These are phyloP conservation scores for Sarcomyxa edulis DNA, from an alignment of 768 basidiomycete genomes.

Conservation along the genomic window DNA sequence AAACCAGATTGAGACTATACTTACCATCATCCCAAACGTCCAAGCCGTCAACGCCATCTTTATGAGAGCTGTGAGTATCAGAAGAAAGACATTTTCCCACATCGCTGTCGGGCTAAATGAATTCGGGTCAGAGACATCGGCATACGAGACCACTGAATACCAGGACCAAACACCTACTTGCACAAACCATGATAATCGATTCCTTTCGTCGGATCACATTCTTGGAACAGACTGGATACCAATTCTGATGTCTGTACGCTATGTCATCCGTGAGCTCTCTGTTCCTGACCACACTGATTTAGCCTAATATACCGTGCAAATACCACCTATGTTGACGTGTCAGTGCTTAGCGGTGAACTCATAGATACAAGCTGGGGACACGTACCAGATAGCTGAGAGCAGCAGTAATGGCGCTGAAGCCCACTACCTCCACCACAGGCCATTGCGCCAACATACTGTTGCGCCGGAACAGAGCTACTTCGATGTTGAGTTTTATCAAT, in stretches of 20 bases:
- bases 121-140: slow-evolving; percentile 1
- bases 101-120: slow-evolving; percentile 52
- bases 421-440: slow-evolving; percentile 63
- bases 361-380: no score
- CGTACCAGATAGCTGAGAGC: slow-evolving; percentile 63
- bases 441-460: slow-evolving; percentile 51
- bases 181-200: slow-evolving; percentile 78
- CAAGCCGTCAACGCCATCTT: slow-evolving; percentile 65
- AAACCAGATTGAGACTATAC: slow-evolving; percentile 5
- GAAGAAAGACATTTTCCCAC: slow-evolving; percentile 62
- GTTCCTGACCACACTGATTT: neutral
- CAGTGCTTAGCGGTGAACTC: no score
- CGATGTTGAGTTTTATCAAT: slow-evolving; percentile 62
- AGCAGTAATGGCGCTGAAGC: slow-evolving; percentile 60
- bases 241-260: slow-evolving; percentile 77
- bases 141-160: neutral
- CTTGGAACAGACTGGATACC: slow-evolving; percentile 78
- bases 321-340: slow-evolving; percentile 41
- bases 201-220: slow-evolving; percentile 64
- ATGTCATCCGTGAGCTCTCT: slow-evolving; percentile 3
- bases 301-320: slow-evolving; percentile 45
- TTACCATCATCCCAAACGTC: slow-evolving; percentile 78
- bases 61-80: slow-evolving; percentile 54
- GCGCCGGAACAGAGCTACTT: slow-evolving; percentile 55
- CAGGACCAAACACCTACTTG: slow-evolving; percentile 46